Evolutionary conservation across 352 stramenopile species (phyloP).

Genomic region (Aphanomyces euteiches): DNA sequence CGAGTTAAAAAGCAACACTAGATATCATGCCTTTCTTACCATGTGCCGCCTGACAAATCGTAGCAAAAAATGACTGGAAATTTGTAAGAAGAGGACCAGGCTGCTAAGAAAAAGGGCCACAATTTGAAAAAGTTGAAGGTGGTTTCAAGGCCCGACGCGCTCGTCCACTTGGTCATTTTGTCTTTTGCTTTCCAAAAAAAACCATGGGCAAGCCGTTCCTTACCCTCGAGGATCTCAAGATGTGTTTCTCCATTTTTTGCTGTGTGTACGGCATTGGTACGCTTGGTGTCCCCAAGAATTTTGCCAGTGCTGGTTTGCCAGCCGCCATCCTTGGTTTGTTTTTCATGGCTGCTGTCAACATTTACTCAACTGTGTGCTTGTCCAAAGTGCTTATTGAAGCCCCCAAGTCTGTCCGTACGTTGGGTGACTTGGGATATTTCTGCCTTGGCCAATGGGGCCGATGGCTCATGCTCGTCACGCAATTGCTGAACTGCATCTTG

Average conservation of each 20-base stretch:
- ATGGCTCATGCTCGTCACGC: slow-evolving; percentile 20
- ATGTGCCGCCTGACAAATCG: no score
- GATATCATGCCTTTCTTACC: no score
- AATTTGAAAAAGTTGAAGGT: no score
- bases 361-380: slow-evolving; percentile 25
- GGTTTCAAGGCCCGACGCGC: no score
- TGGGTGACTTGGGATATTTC: slow-evolving; percentile 31
- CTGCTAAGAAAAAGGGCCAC: no score
- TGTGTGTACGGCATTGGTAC: slow-evolving; percentile 34
- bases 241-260: slow-evolving; percentile 30
- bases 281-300: slow-evolving; percentile 31
- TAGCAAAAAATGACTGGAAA: no score
- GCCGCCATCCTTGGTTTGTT: slow-evolving; percentile 20
- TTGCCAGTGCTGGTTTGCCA: slow-evolving; percentile 24
- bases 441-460: slow-evolving; percentile 29
- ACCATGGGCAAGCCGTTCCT: slow-evolving; percentile 24
- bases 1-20: no score
- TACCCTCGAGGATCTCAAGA: slow-evolving; percentile 30
- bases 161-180: not conserved
- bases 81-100: no score
- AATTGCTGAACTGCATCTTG: slow-evolving; percentile 32
- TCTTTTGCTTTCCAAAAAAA: slow-evolving; percentile 11
- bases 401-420: slow-evolving; percentile 28
- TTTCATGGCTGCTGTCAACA: slow-evolving; percentile 32
- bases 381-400: slow-evolving; percentile 32